A percentile compares a stretch with the other conserved stretches of the same genome.
phyloP scores from a whole-genome alignment of 148 eudicot species.

The Diospyros lotus region DNA sequence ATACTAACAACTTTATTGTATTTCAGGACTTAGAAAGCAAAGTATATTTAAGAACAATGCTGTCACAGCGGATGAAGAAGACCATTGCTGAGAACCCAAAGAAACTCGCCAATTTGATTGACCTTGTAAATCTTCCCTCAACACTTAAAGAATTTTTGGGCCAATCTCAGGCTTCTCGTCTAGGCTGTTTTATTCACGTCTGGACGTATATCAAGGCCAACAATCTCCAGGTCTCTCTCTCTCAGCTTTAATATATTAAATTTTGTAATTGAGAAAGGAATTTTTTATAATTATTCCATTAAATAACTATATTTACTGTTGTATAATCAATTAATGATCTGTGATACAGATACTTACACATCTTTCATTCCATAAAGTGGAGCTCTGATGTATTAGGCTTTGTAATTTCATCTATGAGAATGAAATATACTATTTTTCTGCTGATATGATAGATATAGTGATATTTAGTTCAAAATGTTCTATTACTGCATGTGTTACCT shows the following conservation, averaged over 20 bases:
- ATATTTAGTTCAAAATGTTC: no score
- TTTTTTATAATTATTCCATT: no score
- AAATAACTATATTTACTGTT: no score
- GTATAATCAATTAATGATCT: no score
- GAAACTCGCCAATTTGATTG: slow-evolving; percentile 76
- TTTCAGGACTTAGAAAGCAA: slow-evolving; percentile 5
- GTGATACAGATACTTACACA: no score
- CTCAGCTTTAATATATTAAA: neutral
- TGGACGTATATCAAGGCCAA: slow-evolving; percentile 87
- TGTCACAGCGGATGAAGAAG: slow-evolving; percentile 70
- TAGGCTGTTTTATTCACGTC: slow-evolving; percentile 76
- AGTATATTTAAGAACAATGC: slow-evolving; percentile 33
- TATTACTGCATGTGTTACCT: no score
- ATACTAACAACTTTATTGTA: neutral
- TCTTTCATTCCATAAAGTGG: no score
- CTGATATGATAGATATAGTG: no score
- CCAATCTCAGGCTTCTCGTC: slow-evolving; percentile 74
- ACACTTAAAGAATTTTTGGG: slow-evolving; percentile 77
- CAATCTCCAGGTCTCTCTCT: slow-evolving; percentile 64
- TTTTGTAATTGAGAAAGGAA: no score
- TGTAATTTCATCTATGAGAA: no score
- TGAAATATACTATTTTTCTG: no score
- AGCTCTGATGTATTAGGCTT: no score
- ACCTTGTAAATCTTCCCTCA: slow-evolving; percentile 82
- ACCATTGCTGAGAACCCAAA: slow-evolving; percentile 64